Conservation (phyloP, 2,329 filamentous ascomycete species). For the Xylaria multiplex region DNA sequence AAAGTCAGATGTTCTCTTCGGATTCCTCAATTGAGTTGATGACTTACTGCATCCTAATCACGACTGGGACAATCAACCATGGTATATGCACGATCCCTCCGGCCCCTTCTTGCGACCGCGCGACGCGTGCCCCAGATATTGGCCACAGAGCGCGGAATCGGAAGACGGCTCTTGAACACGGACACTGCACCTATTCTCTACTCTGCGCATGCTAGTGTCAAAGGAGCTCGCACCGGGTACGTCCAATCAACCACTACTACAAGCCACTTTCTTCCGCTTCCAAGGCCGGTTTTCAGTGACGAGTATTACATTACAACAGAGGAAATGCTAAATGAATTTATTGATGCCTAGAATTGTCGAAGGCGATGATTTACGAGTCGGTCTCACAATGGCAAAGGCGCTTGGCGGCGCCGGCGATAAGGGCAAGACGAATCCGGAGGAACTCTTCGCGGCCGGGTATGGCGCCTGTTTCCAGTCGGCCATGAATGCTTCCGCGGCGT, state of each 20-base stretch:
- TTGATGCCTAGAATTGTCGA: slow-evolving; percentile 27
- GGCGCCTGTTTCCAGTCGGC: slow-evolving; percentile 39
- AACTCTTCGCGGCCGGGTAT: slow-evolving; percentile 39
- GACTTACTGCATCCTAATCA: neutral
- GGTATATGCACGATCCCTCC: slow-evolving; percentile 22
- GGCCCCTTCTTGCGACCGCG: slow-evolving; percentile 16
- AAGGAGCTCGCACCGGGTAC: slow-evolving; percentile 38
- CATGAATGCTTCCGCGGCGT: slow-evolving; percentile 36
- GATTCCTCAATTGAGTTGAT: neutral
- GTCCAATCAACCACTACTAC: neutral
- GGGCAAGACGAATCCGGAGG: slow-evolving; percentile 40
- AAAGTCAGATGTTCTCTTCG: neutral
- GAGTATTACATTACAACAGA: neutral
- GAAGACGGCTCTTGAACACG: slow-evolving; percentile 33
- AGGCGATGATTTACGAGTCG: slow-evolving; percentile 35
- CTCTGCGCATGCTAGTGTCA: slow-evolving; percentile 35
- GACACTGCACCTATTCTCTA: slow-evolving; percentile 38
- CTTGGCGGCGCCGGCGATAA: slow-evolving; percentile 35
- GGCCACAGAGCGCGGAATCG: neutral
- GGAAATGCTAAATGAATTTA: neutral
- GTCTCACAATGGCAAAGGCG: slow-evolving; percentile 37
- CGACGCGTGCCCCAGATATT: slow-evolving; percentile 8
- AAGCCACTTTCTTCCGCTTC: neutral
- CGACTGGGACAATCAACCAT: slow-evolving; percentile 18
- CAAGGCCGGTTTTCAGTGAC: neutral